Conservation (phyloP, 768 basidiomycete species). For the Trametes gibbosa region DNA sequence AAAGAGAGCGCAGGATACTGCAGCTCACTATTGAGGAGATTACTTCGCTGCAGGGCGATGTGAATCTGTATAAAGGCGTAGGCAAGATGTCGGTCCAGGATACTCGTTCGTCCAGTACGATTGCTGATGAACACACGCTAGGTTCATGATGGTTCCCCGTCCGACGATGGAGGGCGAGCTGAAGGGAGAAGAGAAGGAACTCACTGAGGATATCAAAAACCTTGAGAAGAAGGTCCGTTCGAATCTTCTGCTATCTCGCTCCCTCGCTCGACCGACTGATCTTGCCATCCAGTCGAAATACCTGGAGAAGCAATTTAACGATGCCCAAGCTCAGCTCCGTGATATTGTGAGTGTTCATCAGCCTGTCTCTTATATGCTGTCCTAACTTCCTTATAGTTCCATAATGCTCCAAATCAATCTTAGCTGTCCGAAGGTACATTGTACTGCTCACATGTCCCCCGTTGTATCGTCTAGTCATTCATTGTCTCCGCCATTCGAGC, state of each 20-base stretch:
- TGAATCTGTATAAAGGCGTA: conserved; percentile 90
- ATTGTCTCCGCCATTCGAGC: neutral
- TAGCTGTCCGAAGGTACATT: neutral
- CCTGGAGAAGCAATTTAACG: conserved; percentile 90
- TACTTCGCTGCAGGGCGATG: conserved; percentile 60
- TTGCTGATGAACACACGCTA: conserved; percentile 30
- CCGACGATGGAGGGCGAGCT: conserved; percentile 75
- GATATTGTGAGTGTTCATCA: conserved; percentile 57
- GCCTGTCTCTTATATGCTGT: neutral
- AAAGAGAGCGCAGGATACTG: conserved; percentile 85
- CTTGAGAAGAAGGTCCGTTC: conserved; percentile 77
- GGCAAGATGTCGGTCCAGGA: conserved; percentile 78
- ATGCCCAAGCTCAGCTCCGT: conserved; percentile 81
- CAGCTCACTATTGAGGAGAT: conserved; percentile 89
- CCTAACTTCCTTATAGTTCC: conserved; percentile 40
- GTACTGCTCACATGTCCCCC: neutral
- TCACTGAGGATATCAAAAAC: conserved; percentile 78
- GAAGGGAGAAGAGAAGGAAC: conserved; percentile 73
- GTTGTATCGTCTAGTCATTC: conserved; percentile 1
- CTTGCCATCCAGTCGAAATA: conserved; percentile 66
- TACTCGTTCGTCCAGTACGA: neutral
- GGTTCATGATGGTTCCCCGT: conserved; percentile 90
- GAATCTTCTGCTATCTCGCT: neutral
- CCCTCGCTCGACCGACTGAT: neutral
- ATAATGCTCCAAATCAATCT: conserved; percentile 40